phyloP scores from a whole-genome alignment of 2,329 filamentous ascomycete genomes.

The Calonectria montana region DNA sequence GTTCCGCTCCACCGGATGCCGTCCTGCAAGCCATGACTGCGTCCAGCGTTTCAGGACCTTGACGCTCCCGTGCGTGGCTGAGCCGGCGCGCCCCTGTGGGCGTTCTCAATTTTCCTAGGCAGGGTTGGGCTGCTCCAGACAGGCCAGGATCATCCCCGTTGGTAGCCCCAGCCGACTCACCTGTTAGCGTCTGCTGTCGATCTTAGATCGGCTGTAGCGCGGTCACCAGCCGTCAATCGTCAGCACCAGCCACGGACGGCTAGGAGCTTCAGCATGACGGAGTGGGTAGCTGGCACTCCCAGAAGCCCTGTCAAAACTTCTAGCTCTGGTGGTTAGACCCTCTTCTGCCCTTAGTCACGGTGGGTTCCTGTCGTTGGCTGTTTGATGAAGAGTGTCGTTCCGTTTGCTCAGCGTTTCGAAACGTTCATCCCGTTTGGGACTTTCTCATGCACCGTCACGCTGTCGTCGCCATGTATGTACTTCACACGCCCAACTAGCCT shows the following conservation, averaged over 20 bases:
- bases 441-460: neutral
- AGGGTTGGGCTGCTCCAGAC: neutral
- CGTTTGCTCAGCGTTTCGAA: constrained; percentile 17
- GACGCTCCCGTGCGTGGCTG: constrained; percentile 26
- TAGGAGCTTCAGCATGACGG: constrained; percentile 28
- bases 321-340: constrained; percentile 34
- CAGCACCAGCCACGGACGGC: constrained; percentile 37
- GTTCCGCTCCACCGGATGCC: constrained; percentile 29
- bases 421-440: constrained; percentile 3
- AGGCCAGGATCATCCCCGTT: constrained; percentile 27
- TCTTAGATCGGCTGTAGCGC: constrained; percentile 43
- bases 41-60: constrained; percentile 39
- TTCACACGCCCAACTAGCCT: neutral
- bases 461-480: neutral
- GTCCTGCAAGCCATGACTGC: constrained; percentile 32
- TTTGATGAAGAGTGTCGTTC: constrained; percentile 2
- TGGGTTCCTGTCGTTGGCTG: neutral
- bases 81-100: constrained; percentile 26
- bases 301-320: constrained; percentile 43
- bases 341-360: neutral
- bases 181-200: constrained; percentile 34
- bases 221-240: constrained; percentile 40
- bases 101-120: constrained; percentile 25
- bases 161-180: constrained; percentile 24
- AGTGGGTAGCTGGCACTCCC: constrained; percentile 28